Conservation (phyloP, 345 rosid genomes). For the Heritiera littoralis region DNA sequence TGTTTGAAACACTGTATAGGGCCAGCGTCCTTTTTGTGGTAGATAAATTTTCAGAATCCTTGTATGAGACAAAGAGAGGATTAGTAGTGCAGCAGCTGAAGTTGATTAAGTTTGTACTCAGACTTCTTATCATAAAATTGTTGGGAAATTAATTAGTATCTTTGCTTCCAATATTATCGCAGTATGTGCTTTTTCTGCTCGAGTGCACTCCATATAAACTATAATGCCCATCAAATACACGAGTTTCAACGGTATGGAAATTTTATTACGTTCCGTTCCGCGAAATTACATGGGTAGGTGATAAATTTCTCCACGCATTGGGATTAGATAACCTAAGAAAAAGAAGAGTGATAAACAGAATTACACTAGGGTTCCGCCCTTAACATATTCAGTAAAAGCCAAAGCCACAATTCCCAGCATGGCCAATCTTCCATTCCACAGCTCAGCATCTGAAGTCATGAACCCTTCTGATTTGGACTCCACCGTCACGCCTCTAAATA, state of each 20-base stretch:
- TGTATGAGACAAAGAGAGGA: conserved; percentile 21
- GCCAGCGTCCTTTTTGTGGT: neutral
- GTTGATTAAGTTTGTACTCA: neutral
- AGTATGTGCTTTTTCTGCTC: too few species aligned
- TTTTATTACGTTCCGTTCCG: too few species aligned
- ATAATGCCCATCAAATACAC: neutral
- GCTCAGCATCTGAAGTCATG: conserved; percentile 82
- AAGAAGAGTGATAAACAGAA: neutral
- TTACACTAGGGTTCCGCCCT: conserved; percentile 59
- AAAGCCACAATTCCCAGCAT: conserved; percentile 81
- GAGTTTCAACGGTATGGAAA: neutral
- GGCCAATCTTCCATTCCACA: conserved; percentile 82
- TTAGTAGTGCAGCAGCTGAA: neutral
- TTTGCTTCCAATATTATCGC: too few species aligned
- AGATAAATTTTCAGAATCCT: conserved; percentile 16
- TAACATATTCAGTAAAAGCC: conserved; percentile 70
- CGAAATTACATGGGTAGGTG: neutral
- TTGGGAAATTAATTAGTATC: too few species aligned
- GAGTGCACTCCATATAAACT: too few species aligned
- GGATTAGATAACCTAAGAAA: neutral
- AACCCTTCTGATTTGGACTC: conserved; percentile 59
- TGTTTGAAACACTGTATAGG: conserved; percentile 29
- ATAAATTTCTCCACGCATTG: neutral
- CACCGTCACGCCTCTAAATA: conserved; percentile 53
- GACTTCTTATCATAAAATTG: neutral